phyloP scores from a whole-genome alignment of 805 yeast species.

The Nakazawaea sp. region DNA sequence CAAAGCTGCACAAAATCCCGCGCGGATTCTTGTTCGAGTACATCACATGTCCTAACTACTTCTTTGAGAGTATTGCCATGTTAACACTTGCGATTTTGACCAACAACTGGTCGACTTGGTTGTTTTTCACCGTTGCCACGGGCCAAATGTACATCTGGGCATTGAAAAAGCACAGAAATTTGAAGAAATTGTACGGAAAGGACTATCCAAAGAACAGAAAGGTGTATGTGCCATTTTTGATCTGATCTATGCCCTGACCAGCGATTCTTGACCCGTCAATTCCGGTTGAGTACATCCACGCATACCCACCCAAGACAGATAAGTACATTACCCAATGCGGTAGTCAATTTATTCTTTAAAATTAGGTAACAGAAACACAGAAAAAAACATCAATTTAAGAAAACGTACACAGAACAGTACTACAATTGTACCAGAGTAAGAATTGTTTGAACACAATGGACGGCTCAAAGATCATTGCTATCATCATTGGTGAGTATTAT shows the following conservation, averaged over 20 bases:
- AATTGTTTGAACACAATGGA: conserved; percentile 5
- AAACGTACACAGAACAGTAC: too few relatives aligned
- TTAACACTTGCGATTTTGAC: conserved; percentile 58
- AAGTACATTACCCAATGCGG: too few relatives aligned
- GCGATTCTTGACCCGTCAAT: too few relatives aligned
- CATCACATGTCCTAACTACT: conserved; percentile 91
- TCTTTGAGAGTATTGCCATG: conserved; percentile 82
- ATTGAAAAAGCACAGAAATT: conserved; percentile 68
- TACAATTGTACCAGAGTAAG: too few relatives aligned
- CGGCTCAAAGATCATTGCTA: conserved; percentile 10
- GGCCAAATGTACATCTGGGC: conserved; percentile 93
- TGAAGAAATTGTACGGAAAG: conserved; percentile 63
- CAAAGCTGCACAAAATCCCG: conserved; percentile 64
- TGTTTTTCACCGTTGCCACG: conserved; percentile 66
- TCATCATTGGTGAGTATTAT: conserved; percentile 20
- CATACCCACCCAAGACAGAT: too few relatives aligned
- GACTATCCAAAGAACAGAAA: conserved; percentile 77
- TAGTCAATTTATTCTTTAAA: too few relatives aligned
- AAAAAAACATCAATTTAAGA: too few relatives aligned
- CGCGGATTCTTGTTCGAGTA: conserved; percentile 75
- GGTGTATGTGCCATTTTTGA: conserved; percentile 70
- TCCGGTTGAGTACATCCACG: too few relatives aligned
- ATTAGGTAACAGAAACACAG: too few relatives aligned
- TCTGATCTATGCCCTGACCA: too few relatives aligned
- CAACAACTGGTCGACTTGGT: conserved; percentile 69